A percentile compares a stretch with the other conserved stretches of the same genome.
phyloP scores from a whole-genome alignment of 169 alveolate species.

The Babesia divergens region DNA sequence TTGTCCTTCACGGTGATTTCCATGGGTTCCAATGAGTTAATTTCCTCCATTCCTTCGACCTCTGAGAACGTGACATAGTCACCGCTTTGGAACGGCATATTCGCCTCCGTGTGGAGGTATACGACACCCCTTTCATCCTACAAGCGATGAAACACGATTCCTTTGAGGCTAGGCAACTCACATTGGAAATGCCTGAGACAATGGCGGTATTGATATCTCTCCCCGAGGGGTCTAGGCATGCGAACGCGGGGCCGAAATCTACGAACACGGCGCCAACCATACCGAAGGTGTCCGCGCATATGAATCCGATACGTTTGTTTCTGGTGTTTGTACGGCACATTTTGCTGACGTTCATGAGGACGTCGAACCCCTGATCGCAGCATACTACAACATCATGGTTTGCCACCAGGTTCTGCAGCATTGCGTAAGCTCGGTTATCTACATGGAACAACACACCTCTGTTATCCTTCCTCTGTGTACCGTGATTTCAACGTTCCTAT shows the following conservation, averaged over 20 bases:
- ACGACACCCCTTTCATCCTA: conserved; percentile 60
- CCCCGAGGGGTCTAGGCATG: conserved; percentile 83
- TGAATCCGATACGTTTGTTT: conserved; percentile 78
- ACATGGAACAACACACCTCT: conserved; percentile 29
- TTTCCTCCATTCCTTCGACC: conserved; percentile 94
- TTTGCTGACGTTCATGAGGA: conserved; percentile 61
- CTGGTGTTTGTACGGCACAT: conserved; percentile 63
- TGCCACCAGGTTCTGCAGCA: conserved; percentile 69
- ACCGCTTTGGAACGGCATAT: conserved; percentile 89
- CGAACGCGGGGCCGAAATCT: conserved; percentile 91
- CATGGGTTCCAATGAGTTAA: conserved; percentile 88
- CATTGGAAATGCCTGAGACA: conserved; percentile 78
- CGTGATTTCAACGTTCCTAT: conserved; percentile 86
- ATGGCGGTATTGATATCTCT: conserved; percentile 84
- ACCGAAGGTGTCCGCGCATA: conserved; percentile 84
- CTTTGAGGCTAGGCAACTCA: conserved; percentile 24
- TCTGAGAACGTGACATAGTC: conserved; percentile 92
- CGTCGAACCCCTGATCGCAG: conserved; percentile 67
- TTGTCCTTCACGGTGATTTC: conserved; percentile 83
- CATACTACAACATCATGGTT: conserved; percentile 80
- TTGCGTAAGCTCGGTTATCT: no score
- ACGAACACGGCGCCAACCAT: conserved; percentile 94
- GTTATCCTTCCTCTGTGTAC: conserved; percentile 52
- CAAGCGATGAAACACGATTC: not conserved
- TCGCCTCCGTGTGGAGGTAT: conserved; percentile 33